A percentile compares a stretch with the other conserved stretches of the same genome.
Evolutionary conservation across 345 rosid species (phyloP).

Genomic region (Conringia planisiliqua): DNA sequence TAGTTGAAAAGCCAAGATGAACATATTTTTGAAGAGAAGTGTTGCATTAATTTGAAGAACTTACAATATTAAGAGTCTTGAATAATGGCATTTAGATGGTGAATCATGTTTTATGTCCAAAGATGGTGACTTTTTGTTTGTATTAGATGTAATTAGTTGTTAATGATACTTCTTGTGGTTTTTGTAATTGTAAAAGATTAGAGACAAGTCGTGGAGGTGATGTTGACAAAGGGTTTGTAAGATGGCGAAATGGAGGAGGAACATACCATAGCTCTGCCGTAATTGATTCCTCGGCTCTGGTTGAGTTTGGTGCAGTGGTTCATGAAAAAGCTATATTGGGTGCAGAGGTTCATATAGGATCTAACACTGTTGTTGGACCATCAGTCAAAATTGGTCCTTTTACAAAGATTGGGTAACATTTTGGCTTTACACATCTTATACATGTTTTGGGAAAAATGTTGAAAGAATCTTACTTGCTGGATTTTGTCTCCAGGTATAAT

Average conservation of each 20-base stretch:
- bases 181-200: conserved; percentile 27
- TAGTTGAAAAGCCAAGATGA: neutral
- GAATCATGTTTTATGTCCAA: neutral
- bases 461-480: neutral
- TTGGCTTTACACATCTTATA: neutral
- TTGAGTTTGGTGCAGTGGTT: conserved; percentile 63
- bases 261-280: conserved; percentile 52
- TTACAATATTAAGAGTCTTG: neutral
- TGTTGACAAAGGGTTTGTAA: conserved; percentile 33
- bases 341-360: conserved; percentile 56
- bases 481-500: conserved; percentile 46
- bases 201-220: conserved; percentile 31
- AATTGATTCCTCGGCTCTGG: conserved; percentile 48
- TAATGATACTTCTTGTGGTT: neutral
- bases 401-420: conserved; percentile 56
- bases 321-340: conserved; percentile 54
- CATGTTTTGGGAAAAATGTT: neutral
- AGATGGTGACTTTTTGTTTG: neutral
- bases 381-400: conserved; percentile 50
- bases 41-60: neutral
- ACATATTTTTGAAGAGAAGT: neutral
- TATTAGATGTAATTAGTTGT: neutral
- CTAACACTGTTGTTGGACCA: conserved; percentile 71
- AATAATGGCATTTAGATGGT: neutral
- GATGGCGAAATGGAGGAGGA: conserved; percentile 72